phyloP scores from a whole-genome alignment of 345 rosid species.

The Luvunga scandens region DNA sequence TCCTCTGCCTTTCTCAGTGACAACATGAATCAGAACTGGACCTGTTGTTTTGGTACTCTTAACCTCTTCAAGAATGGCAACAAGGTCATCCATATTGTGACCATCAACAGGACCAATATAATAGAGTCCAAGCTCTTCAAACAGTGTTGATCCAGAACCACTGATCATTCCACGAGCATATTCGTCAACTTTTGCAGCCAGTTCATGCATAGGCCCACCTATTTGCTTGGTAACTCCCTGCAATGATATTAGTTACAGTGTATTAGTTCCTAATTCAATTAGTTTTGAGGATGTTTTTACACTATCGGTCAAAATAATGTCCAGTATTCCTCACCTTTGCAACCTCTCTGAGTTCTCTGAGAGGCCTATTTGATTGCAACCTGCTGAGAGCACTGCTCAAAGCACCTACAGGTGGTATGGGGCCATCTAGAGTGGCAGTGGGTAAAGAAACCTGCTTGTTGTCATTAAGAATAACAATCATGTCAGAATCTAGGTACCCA shows the following conservation, averaged over 20 bases:
- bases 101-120: conserved; percentile 99
- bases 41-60: conserved; percentile 89
- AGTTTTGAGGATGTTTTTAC: neutral
- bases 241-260: conserved; percentile 15
- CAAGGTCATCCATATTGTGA: conserved; percentile 84
- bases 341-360: conserved; percentile 91
- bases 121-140: conserved; percentile 94
- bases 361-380: conserved; percentile 90
- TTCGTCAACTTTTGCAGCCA: conserved; percentile 97
- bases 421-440: conserved; percentile 92
- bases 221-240: conserved; percentile 92
- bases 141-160: conserved; percentile 90
- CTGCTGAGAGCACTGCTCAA: conserved; percentile 96
- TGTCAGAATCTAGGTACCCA: conserved; percentile 91
- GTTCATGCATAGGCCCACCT: conserved; percentile 88
- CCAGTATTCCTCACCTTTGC: conserved; percentile 62
- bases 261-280: conserved; percentile 15
- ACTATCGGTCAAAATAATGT: neutral
- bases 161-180: conserved; percentile 99
- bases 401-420: conserved; percentile 95
- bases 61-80: conserved; percentile 85
- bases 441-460: conserved; percentile 97
- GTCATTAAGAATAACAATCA: conserved; percentile 96
- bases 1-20: conserved; percentile 98
- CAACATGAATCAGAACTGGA: conserved; percentile 91